These are phyloP conservation scores for Chloranthus sessilifolius DNA, from an alignment of 164 flowering plant genomes.

Conservation along the genomic window DNA sequence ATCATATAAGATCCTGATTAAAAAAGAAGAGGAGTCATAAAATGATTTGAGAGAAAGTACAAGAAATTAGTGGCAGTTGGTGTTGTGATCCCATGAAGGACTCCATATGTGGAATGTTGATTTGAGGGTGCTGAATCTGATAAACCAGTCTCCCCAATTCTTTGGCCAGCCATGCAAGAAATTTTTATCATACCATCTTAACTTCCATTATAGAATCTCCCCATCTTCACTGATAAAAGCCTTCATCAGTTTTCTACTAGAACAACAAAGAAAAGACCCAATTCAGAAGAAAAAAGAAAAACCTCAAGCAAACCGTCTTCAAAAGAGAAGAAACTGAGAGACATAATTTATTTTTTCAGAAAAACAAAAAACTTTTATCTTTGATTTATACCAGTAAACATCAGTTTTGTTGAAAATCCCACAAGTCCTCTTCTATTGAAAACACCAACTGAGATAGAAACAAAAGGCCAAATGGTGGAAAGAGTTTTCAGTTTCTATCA, in stretches of 20 bases:
- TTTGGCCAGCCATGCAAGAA: slow-evolving; percentile 73
- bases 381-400: too few relatives aligned
- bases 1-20: neutral
- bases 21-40: slow-evolving; percentile 2
- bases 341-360: too few relatives aligned
- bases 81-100: slow-evolving; percentile 45
- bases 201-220: neutral
- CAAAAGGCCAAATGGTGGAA: slow-evolving; percentile 23
- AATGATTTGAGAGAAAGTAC: slow-evolving; percentile 24
- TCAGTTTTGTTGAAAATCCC: slow-evolving; percentile 5
- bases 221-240: slow-evolving; percentile 2
- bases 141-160: slow-evolving; percentile 61
- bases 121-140: slow-evolving; percentile 63
- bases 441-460: slow-evolving; percentile 12
- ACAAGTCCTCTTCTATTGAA: too few relatives aligned
- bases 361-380: too few relatives aligned
- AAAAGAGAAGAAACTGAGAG: neutral
- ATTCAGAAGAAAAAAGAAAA: neutral
- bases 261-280: neutral
- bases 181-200: slow-evolving; percentile 26
- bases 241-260: neutral
- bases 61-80: slow-evolving; percentile 45
- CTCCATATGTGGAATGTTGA: slow-evolving; percentile 46
- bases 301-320: slow-evolving; percentile 3
- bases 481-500: slow-evolving; percentile 26